Base-by-base conservation (phyloP, 257 asterid species). In the Cruciata laevipes region DNA sequence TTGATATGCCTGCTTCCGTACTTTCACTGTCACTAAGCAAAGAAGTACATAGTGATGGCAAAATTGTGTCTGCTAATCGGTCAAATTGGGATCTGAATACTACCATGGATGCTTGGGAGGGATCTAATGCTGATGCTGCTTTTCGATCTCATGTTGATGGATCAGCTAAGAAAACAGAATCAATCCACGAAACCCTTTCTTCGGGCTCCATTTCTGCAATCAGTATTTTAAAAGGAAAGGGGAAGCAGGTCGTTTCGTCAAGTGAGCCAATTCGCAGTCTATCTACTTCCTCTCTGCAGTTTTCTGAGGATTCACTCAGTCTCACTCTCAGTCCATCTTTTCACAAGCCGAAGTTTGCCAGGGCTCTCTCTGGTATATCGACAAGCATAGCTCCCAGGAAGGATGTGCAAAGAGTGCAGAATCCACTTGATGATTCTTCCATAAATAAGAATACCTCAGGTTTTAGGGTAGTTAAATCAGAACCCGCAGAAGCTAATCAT, bases 61-160 rank as follows among this genome's bases (percentile, higher is more conserved):
- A 61, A 71, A 73, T n/a, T 30, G 76, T 52, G 7, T 57, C 60
- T 68, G 61, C 88, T 70, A 78, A 85, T 72, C 72, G 96, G 74
- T 84, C 92, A 32, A 84, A 80, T 71, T 91, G 98, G 98, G 96
- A 91, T 82, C 74, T 91, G 82, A 91, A 91, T 73, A 89, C 89
- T 17, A 81, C 86, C 23, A 89, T 91, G 95, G 98, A 91, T 80
- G 85, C 79, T 14, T 91, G 98, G 98, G 95, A 83, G 74, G 78
- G 85, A 67, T 82, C 95, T 72, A 64, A 61, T 37, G 21, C 32
- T 64, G 79, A 74, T 74, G 77, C 76, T 73, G 69, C 74, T 67
- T 52, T 77, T 62, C 77, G 65, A n/a, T 79, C 63, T 69, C 51
- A 65, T 61, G 72, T 64, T 47, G 76, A 77, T 66, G 72, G 67